phyloP scores from a whole-genome alignment of 1,284 basidiomycete species.

The Malassezia globosa region DNA sequence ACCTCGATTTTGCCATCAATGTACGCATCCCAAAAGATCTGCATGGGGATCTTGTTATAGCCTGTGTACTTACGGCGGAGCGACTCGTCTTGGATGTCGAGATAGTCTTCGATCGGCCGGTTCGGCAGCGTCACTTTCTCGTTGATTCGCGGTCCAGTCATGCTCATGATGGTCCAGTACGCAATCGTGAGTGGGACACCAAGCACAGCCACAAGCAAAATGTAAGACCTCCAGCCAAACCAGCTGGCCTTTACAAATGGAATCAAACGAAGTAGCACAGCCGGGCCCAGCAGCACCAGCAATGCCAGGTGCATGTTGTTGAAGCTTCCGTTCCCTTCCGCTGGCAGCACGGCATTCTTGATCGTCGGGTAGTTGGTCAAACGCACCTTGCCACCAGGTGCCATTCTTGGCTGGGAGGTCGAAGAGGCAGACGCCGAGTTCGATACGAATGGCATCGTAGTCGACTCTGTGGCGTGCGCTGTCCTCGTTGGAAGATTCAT shows the following conservation, averaged over 20 bases:
- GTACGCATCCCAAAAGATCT: slow-evolving; percentile 92
- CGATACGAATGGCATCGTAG: background rate
- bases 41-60: slow-evolving; percentile 89
- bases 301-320: slow-evolving; percentile 59
- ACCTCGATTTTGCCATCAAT: slow-evolving; percentile 94
- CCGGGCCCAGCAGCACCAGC: slow-evolving; percentile 48
- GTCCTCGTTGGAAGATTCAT: background rate
- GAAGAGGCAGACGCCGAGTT: background rate
- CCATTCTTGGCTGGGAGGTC: slow-evolving; percentile 18
- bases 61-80: slow-evolving; percentile 64
- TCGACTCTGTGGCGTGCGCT: background rate
- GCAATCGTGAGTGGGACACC: slow-evolving; percentile 67
- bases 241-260: slow-evolving; percentile 43
- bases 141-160: slow-evolving; percentile 69
- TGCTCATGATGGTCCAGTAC: slow-evolving; percentile 84
- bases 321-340: slow-evolving; percentile 48
- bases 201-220: slow-evolving; percentile 57
- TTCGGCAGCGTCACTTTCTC: slow-evolving; percentile 77
- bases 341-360: slow-evolving; percentile 41
- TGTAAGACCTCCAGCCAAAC: slow-evolving; percentile 42
- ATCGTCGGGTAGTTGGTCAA: slow-evolving; percentile 43
- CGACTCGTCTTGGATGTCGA: slow-evolving; percentile 73
- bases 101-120: slow-evolving; percentile 64
- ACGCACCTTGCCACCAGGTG: slow-evolving; percentile 44
- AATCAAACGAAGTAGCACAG: slow-evolving; percentile 38